These are phyloP conservation scores for Diutina catenulata DNA, from an alignment of 1,139 yeast species.

Conservation along the genomic window DNA sequence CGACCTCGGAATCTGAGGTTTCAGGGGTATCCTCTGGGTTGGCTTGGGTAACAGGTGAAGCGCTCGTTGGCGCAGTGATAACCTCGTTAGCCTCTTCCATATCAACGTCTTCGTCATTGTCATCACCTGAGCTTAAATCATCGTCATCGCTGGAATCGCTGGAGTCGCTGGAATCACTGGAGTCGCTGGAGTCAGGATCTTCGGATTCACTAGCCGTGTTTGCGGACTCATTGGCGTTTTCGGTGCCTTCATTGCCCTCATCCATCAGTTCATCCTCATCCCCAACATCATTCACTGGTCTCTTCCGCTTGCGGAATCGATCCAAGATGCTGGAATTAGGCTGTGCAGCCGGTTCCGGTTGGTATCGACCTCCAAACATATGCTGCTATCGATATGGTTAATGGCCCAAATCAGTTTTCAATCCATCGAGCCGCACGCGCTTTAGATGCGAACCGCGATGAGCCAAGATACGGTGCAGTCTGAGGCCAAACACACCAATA, in stretches of 20 bases:
- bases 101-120: conserved; percentile 17
- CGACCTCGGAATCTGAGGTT: background rate
- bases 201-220: background rate
- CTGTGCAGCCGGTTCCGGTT: background rate
- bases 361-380: background rate
- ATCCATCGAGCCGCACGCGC: conserved; percentile 3
- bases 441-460: too few species aligned
- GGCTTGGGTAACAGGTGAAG: too few species aligned
- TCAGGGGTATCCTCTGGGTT: too few species aligned
- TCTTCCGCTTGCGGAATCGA: conserved; percentile 5
- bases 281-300: background rate
- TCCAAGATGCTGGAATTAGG: background rate
- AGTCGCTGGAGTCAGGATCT: conserved; percentile 32
- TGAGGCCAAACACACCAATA: too few species aligned
- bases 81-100: too few species aligned
- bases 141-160: background rate
- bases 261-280: conserved; percentile 1
- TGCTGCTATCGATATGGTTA: too few species aligned
- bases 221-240: conserved; percentile 5
- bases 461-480: too few species aligned
- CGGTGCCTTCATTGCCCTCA: background rate
- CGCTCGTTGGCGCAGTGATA: too few species aligned
- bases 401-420: too few species aligned
- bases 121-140: conserved; percentile 8
- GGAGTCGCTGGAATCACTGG: background rate